Percentiles rank a stretch among this genome's conserved stretches.
Conservation (phyloP, 2,329 filamentous ascomycete genomes). For the Gyromitra esculenta region DNA sequence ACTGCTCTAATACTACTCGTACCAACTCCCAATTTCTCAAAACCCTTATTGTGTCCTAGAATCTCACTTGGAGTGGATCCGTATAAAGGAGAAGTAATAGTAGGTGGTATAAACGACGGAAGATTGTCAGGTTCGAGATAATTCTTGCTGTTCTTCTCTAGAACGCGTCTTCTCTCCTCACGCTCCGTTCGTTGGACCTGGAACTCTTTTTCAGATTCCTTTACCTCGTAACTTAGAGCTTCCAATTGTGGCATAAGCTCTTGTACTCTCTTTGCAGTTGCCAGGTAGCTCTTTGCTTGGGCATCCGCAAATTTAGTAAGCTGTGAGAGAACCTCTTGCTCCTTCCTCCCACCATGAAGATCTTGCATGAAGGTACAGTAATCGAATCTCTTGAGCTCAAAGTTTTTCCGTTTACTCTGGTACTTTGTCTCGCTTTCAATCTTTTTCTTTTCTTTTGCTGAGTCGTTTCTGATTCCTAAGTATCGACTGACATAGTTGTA, state of each 20-base stretch:
- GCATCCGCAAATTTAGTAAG: conserved; percentile 92
- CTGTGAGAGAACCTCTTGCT: conserved; percentile 94
- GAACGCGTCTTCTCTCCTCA: conserved; percentile 87
- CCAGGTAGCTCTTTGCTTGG: conserved; percentile 83
- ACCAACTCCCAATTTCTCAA: conserved; percentile 54
- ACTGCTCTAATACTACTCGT: conserved; percentile 54
- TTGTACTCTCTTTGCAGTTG: conserved; percentile 86
- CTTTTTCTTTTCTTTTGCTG: conserved; percentile 95
- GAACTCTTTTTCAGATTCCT: conserved; percentile 93
- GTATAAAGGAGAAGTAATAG: conserved; percentile 36
- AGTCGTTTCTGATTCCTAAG: conserved; percentile 94
- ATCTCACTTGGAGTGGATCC: conserved; percentile 57
- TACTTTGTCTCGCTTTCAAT: conserved; percentile 96
- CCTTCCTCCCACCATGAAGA: conserved; percentile 97
- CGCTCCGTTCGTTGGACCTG: conserved; percentile 93
- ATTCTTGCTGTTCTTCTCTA: conserved; percentile 85
- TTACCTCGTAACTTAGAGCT: conserved; percentile 86
- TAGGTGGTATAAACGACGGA: conserved; percentile 59
- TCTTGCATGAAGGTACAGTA: conserved; percentile 99
- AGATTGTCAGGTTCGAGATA: conserved; percentile 76
- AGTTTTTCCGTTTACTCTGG: conserved; percentile 89
- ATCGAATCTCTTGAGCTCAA: conserved; percentile 97
- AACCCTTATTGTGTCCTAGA: conserved; percentile 58
- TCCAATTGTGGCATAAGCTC: conserved; percentile 87
- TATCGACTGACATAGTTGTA: conserved; percentile 95